Evolutionary conservation across 108 stramenopile genomes (phyloP), one percentile per base, ranked within the genome.

Genomic region (Thalassiosira profunda): DNA sequence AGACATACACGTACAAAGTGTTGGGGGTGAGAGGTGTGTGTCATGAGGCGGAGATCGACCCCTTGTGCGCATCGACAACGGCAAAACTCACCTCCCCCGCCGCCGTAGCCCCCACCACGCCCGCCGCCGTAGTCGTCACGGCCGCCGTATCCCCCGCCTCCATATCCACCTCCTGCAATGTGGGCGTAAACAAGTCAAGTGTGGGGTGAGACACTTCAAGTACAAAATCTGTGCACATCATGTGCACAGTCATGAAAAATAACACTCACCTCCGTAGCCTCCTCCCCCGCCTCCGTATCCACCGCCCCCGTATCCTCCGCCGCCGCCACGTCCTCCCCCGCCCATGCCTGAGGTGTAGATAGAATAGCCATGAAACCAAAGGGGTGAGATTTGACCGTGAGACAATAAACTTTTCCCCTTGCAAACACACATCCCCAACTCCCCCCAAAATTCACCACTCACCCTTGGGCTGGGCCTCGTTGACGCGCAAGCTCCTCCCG

Each of bases 381-480:
- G n/a, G n/a, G n/a, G n/a, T n/a, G n/a, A n/a, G n/a, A n/a, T n/a
- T n/a, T n/a, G n/a, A n/a, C n/a, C n/a, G n/a, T n/a, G n/a, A n/a
- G n/a, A n/a, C n/a, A n/a, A n/a, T n/a, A n/a, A n/a, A n/a, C n/a
- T n/a, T n/a, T n/a, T n/a, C n/a, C n/a, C n/a, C n/a, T n/a, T n/a
- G n/a, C n/a, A n/a, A n/a, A n/a, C n/a, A n/a, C n/a, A n/a, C n/a
- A n/a, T n/a, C n/a, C n/a, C n/a, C n/a, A n/a, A n/a, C n/a, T n/a
- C n/a, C n/a, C n/a, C n/a, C n/a, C n/a, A n/a, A n/a, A n/a, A n/a
- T n/a, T n/a, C 53, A 55, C 29, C 58, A 48, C 67, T 57, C 58
- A 47, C 89, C 89, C 43, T 89, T 89, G 46, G 93, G 93, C 76
- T 95, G 93, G 21, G 94, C 94, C 60, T 91, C 91, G 58, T 95